Base-by-base conservation (phyloP, 108 stramenopile genomes). In the Nannochloropsis gaditana region DNA sequence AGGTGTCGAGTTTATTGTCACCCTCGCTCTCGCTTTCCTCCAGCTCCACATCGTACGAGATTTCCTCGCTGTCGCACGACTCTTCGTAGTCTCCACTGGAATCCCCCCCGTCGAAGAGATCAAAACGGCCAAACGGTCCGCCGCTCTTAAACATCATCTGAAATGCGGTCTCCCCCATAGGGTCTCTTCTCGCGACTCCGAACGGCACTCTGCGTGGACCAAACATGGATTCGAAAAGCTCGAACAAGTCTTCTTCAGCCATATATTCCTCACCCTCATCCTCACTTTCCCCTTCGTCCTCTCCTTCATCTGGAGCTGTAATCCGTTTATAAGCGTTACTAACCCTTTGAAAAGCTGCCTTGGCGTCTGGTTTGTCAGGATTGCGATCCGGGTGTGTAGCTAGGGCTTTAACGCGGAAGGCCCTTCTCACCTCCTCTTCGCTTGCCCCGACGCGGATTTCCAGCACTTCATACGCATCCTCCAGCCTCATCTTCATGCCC, bases 331-430 rank as follows among this genome's bases (percentile, higher is more conserved):
- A 82, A 11, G 81, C 81, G 15, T 82, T 44, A 43, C 15, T 43
- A 1, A 82, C 17, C 43, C 17, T 42, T 17, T 82, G 81, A 17
- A 82, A 82, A 11, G 10, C 43, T 43, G 10, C 81, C 81, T 44
- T 42, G 81, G 81, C 81, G 17, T 82, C 17, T 42, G 81, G 81
- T 10, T 82, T 44, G 81, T 82, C 17, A 82, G 81, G 81, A 17
- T 82, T 82, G 11, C 43, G 42, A 82, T 82, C 81, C 10, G 81
- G 81, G 17, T 82, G 81, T 11, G 81, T 82, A 10, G 10, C 17
- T 15, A 82, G 81, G 10, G 81, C 81, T 10, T 15, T 10, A 10
- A 15, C 47, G 47, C 47, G 47, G 47, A 50, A 50, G 47, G 47
- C 47, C 47, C 15, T 50, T 15, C 15, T 50, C 11, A 50, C 47